Percentiles rank a stretch among this genome's conserved stretches.
Conservation (phyloP, 305 asterid genomes). For the Rubia occidens region DNA sequence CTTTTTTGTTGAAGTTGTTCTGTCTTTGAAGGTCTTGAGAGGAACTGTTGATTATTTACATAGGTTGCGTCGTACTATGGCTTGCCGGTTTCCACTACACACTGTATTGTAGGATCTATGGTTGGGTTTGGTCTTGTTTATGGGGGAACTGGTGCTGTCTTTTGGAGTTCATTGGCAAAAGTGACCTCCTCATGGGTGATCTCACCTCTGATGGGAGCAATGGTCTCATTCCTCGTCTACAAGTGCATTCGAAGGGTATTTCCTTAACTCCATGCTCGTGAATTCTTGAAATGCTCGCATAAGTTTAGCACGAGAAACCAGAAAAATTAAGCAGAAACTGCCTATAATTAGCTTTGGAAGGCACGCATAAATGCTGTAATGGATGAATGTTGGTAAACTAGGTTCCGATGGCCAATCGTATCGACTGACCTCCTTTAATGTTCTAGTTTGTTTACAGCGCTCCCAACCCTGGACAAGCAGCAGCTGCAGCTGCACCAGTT, state of each 20-base stretch:
- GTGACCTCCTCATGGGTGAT: constrained; percentile 87
- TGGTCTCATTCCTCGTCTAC: constrained; percentile 72
- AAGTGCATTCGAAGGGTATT: constrained; percentile 90
- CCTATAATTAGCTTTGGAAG: too few species aligned
- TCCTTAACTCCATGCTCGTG: constrained; percentile 9
- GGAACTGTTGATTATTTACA: constrained; percentile 11
- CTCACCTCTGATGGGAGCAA: constrained; percentile 77
- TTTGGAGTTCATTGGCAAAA: constrained; percentile 88
- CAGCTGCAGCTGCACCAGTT: constrained; percentile 84
- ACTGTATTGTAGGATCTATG: constrained; percentile 93
- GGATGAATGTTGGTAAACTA: too few species aligned
- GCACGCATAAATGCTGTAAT: too few species aligned
- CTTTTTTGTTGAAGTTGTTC: background rate
- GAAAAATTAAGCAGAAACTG: background rate
- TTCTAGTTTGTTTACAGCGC: constrained; percentile 91
- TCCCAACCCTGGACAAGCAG: constrained; percentile 90
- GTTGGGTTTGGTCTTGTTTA: constrained; percentile 88
- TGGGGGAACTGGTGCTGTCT: constrained; percentile 86
- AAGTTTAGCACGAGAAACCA: background rate
- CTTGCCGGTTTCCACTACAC: constrained; percentile 97
- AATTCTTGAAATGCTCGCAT: background rate
- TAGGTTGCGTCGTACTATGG: constrained; percentile 96
- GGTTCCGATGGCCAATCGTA: background rate
- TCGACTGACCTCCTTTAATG: constrained; percentile 21
- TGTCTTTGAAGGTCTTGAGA: constrained; percentile 10